Evolutionary conservation across 2,329 filamentous ascomycete genomes (phyloP).

Genomic region (Penicillium sp.): DNA sequence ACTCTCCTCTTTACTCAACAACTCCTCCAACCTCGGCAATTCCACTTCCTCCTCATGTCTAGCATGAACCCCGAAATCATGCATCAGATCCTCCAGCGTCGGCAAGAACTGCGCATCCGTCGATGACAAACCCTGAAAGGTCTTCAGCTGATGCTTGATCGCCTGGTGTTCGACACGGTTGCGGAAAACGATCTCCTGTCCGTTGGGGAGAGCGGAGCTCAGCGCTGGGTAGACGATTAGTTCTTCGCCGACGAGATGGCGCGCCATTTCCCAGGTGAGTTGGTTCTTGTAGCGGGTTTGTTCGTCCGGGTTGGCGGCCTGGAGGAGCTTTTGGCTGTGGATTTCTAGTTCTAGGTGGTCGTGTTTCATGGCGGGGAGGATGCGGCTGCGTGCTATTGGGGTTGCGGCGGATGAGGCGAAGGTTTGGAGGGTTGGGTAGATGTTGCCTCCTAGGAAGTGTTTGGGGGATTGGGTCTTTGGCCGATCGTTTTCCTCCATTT

Average conservation of each 20-base stretch:
- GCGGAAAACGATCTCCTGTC: conserved; percentile 46
- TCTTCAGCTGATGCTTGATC: conserved; percentile 50
- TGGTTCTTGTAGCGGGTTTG: conserved; percentile 49
- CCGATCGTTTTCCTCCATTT: conserved; percentile 1
- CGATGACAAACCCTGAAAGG: conserved; percentile 48
- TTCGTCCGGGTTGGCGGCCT: conserved; percentile 42
- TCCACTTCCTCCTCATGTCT: conserved; percentile 51
- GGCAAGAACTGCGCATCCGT: conserved; percentile 43
- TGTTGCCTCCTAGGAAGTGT: conserved; percentile 4
- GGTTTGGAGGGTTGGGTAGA: conserved; percentile 12
- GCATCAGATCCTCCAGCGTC: conserved; percentile 45
- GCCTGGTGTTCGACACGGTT: conserved; percentile 52
- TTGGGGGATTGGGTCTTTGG: not conserved
- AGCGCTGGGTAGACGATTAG: conserved; percentile 55
- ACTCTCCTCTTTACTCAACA: conserved; percentile 36
- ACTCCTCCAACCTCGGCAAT: conserved; percentile 47
- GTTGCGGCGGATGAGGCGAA: conserved; percentile 8
- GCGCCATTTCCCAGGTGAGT: conserved; percentile 53
- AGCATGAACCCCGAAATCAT: conserved; percentile 46
- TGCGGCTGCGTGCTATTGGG: conserved; percentile 14
- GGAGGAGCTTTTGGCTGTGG: conserved; percentile 45
- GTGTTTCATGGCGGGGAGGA: conserved; percentile 40
- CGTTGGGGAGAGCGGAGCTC: conserved; percentile 47
- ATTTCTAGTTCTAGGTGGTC: conserved; percentile 44
- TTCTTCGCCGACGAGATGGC: conserved; percentile 52